These are phyloP conservation scores for Scutellaria barbata DNA, from an alignment of 257 asterid genomes.

Conservation along the genomic window DNA sequence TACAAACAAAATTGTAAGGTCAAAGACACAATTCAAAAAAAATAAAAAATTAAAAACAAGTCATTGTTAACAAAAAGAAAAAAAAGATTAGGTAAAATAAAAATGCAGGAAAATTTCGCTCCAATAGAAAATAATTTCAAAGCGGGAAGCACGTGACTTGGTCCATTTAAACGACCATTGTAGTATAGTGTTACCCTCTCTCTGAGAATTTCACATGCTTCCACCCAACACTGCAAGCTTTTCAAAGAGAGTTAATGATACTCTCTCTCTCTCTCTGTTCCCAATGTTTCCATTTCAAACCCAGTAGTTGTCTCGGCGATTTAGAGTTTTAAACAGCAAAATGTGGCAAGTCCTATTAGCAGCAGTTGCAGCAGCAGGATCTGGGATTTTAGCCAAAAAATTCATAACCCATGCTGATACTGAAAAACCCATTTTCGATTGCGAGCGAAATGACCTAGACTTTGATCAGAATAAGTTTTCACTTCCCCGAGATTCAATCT, in stretches of 20 bases:
- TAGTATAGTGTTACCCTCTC: background rate
- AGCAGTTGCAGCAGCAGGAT: constrained; percentile 80
- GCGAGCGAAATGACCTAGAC: constrained; percentile 19
- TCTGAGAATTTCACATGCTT: constrained; percentile 21
- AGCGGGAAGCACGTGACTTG: constrained; percentile 40
- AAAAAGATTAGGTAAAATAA: background rate
- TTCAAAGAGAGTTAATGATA: constrained; percentile 37
- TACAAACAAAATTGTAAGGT: too few relatives aligned
- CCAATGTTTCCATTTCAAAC: constrained; percentile 5
- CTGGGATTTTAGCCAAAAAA: constrained; percentile 76
- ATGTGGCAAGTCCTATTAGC: constrained; percentile 79
- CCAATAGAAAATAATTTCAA: background rate
- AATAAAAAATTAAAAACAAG: too few relatives aligned
- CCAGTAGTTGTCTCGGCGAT: background rate
- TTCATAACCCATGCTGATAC: constrained; percentile 43
- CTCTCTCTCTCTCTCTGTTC: background rate
- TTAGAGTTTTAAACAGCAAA: constrained; percentile 22
- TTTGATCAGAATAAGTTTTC: constrained; percentile 27
- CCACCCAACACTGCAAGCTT: constrained; percentile 33
- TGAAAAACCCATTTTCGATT: constrained; percentile 38
- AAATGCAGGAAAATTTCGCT: background rate
- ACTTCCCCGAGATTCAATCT: constrained; percentile 39
- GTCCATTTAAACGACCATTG: background rate
- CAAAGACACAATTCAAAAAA: too few relatives aligned
- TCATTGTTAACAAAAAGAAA: too few relatives aligned